phyloP scores from a whole-genome alignment of 306 rosid species.

The Cucumis melo region DNA sequence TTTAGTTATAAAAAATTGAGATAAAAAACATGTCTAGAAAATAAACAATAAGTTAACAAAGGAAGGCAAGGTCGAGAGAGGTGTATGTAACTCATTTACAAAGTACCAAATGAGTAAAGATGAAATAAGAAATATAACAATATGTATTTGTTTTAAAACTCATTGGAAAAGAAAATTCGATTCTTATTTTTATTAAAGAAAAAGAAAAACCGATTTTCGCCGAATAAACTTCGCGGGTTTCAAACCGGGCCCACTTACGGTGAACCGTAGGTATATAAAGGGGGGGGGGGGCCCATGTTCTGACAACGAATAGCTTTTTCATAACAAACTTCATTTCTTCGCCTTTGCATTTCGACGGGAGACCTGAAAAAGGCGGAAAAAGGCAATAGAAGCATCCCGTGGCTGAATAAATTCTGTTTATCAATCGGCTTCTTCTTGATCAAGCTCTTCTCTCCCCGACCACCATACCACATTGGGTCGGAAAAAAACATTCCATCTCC shows the following conservation, averaged over 20 bases:
- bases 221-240: not conserved
- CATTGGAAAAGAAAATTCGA: too few species aligned
- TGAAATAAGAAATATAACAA: too few species aligned
- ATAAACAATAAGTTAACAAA: too few species aligned
- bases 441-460: constrained; percentile 9
- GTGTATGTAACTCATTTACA: too few species aligned
- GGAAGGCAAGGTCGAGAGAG: too few species aligned
- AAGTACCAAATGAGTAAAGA: too few species aligned
- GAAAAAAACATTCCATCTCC: constrained; percentile 1
- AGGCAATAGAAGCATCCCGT: not conserved
- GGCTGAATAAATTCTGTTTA: not conserved
- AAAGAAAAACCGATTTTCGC: not conserved
- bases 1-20: too few species aligned
- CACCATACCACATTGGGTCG: constrained; percentile 14
- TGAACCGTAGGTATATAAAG: not conserved
- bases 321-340: not conserved
- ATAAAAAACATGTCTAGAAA: too few species aligned
- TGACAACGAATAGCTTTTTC: not conserved
- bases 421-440: not conserved
- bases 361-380: constrained; percentile 2
- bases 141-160: too few species aligned
- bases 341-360: constrained; percentile 7
- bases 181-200: too few species aligned
- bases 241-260: not conserved
- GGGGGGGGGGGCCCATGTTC: not conserved